These are phyloP conservation scores for Colletotrichum scovillei DNA, from an alignment of 2,329 filamentous ascomycete genomes.

Conservation along the genomic window DNA sequence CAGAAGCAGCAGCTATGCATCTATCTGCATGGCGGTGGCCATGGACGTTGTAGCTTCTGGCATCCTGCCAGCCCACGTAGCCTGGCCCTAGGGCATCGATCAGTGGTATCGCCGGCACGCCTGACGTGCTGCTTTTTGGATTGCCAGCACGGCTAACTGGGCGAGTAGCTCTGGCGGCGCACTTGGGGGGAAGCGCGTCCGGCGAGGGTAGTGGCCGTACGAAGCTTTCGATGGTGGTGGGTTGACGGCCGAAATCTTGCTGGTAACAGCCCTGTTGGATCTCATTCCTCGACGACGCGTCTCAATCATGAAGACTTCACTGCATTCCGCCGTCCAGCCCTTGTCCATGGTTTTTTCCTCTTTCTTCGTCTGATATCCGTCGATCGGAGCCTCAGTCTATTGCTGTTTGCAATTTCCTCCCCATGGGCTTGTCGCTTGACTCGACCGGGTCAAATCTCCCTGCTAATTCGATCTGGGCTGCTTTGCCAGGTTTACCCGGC, in stretches of 20 bases:
- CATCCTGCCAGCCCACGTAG: slow-evolving; percentile 2
- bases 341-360: background rate
- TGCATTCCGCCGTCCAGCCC: background rate
- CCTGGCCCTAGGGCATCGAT: background rate
- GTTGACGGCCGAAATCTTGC: background rate
- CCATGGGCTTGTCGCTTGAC: slow-evolving; percentile 1
- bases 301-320: background rate
- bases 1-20: background rate
- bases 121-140: background rate
- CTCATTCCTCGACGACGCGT: background rate
- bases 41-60: background rate
- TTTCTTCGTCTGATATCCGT: slow-evolving; percentile 9
- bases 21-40: background rate
- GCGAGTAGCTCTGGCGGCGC: background rate
- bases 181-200: background rate
- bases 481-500: slow-evolving; percentile 21
- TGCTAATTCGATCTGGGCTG: background rate
- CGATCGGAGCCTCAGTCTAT: background rate
- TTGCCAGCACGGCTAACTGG: background rate
- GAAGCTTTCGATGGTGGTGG: background rate
- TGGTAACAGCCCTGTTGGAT: background rate
- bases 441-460: slow-evolving; percentile 4
- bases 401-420: slow-evolving; percentile 1
- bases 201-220: background rate
- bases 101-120: background rate